phyloP scores from a whole-genome alignment of 768 basidiomycete species.

The Leccinellum luteum region DNA sequence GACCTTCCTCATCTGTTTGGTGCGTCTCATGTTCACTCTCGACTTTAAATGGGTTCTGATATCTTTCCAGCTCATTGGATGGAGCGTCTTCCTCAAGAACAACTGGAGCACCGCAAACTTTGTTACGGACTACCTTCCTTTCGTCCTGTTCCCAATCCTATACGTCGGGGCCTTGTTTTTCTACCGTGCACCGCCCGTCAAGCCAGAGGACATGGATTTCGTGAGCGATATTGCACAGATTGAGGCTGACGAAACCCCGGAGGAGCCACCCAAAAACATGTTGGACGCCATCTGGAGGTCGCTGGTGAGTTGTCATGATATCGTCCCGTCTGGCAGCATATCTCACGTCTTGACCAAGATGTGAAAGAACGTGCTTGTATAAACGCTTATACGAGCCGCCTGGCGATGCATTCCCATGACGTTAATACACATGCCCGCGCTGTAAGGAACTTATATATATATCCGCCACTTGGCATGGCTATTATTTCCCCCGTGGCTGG shows the following conservation, averaged over 20 bases:
- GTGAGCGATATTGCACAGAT: slow-evolving; percentile 65
- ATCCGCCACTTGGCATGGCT: not conserved
- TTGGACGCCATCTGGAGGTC: slow-evolving; percentile 73
- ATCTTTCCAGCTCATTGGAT: slow-evolving; percentile 46
- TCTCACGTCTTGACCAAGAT: slow-evolving; percentile 17
- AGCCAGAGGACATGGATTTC: slow-evolving; percentile 80
- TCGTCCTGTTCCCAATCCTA: slow-evolving; percentile 68
- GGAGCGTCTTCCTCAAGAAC: slow-evolving; percentile 50
- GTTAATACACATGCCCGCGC: slow-evolving; percentile 1
- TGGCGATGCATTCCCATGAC: not conserved
- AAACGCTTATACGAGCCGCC: not conserved
- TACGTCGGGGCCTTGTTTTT: slow-evolving; percentile 59
- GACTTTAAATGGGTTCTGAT: slow-evolving; percentile 24
- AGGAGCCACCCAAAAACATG: slow-evolving; percentile 66
- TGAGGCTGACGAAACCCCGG: slow-evolving; percentile 67
- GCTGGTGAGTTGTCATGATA: slow-evolving; percentile 52
- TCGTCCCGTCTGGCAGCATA: not conserved
- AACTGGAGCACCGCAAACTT: slow-evolving; percentile 62
- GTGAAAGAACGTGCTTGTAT: slow-evolving; percentile 8
- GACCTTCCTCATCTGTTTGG: slow-evolving; percentile 56
- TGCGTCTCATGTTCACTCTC: slow-evolving; percentile 33
- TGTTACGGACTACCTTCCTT: slow-evolving; percentile 79
- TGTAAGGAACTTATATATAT: not conserved
- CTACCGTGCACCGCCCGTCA: slow-evolving; percentile 23
- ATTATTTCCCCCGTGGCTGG: not conserved